Base-by-base conservation (phyloP, 148 eudicot species). In the Cornus florida region DNA sequence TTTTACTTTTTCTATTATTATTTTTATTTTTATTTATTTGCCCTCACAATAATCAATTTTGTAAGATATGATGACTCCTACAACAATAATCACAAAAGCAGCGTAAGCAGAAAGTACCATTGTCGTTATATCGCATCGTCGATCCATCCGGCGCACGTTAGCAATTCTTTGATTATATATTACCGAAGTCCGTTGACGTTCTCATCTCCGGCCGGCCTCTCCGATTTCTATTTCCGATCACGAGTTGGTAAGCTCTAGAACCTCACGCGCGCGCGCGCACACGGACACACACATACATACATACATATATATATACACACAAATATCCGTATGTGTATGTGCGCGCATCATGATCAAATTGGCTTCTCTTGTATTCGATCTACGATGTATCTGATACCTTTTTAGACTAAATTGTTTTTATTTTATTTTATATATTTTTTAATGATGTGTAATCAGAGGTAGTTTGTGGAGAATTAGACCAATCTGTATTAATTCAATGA, bases 141-240 rank as follows among this genome's bases (percentile, higher is more conserved):
- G 28, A 28, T 28, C 28, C 28, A 28, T 28, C 28, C 28, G 0
- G 28, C 28, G 28, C 28, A 28, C 28, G 28, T 28, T 28, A 28
- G 28, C 28, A 28, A 28, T 28, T 28, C 28, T 28, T 28, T 28
- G 28, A 28, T 28, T 28, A 2, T 11, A 1, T 43, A 23, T 68
- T 72, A 69, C 69, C 53, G 46, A 70, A 32, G 5, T 56, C 67
- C 35, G 53, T 59, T 78, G 56, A 39, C 22, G 20, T n/a, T 57
- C 57, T 70, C 80, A 53, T 70, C 74, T 56, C 69, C 74, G 57
- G 57, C 75, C 75, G 67, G 79, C 79, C 28, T 28, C 28, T 28
- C 28, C 1, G 28, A 28, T 28, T 28, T 28, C 28, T 28, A 39
- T 39, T 35, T n/a, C 41, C 39, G 72, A 76, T 76, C 17, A 16